A percentile compares a stretch with the other conserved stretches of the same genome.
Evolutionary conservation across 306 rosid genomes (phyloP).

Genomic region (Dalbergia cochinchinensis): DNA sequence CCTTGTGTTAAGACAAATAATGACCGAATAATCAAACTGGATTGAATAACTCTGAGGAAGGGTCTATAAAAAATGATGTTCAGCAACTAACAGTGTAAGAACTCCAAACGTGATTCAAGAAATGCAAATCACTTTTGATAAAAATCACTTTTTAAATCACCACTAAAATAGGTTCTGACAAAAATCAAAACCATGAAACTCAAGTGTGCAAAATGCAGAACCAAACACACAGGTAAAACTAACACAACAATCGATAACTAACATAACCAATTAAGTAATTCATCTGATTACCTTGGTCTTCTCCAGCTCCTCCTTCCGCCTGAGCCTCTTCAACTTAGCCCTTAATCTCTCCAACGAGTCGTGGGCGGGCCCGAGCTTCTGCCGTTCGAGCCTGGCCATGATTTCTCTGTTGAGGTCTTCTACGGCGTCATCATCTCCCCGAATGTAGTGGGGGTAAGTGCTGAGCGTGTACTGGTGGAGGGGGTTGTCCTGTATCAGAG

Average conservation of each 20-base stretch:
- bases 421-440: slow-evolving; percentile 71
- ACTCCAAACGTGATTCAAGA: too few species aligned
- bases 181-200: too few species aligned
- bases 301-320: slow-evolving; percentile 68
- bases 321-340: slow-evolving; percentile 54
- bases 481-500: slow-evolving; percentile 37
- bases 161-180: too few species aligned
- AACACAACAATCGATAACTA: too few species aligned
- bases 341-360: neutral
- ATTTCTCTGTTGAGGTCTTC: slow-evolving; percentile 60
- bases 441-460: slow-evolving; percentile 62
- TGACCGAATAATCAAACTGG: too few species aligned
- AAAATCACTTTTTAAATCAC: too few species aligned
- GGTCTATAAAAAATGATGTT: too few species aligned
- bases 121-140: too few species aligned
- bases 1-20: slow-evolving; percentile 34
- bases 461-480: slow-evolving; percentile 56
- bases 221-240: too few species aligned
- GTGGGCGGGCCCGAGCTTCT: slow-evolving; percentile 42
- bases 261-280: neutral
- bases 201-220: too few species aligned
- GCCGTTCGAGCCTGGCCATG: slow-evolving; percentile 55
- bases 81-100: too few species aligned
- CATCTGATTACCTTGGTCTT: slow-evolving; percentile 35
- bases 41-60: neutral